phyloP scores from a whole-genome alignment of 1,284 basidiomycete genomes.

The Flammula alnicola region DNA sequence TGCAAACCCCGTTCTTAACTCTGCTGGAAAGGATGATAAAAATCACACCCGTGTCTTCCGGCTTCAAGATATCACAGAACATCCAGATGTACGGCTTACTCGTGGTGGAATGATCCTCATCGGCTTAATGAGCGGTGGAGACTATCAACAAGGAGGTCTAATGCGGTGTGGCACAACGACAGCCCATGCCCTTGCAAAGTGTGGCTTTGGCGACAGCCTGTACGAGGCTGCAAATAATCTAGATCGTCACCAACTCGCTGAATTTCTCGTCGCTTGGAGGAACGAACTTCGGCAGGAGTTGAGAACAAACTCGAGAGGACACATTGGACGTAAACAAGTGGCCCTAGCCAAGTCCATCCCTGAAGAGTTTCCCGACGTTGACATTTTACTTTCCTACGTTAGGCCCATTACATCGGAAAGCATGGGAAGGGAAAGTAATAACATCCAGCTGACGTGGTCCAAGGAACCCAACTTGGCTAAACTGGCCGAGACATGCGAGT shows the following conservation, averaged over 20 bases:
- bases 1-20: conserved; percentile 61
- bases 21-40: conserved; percentile 72
- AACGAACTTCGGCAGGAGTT: conserved; percentile 70
- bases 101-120: conserved; percentile 84
- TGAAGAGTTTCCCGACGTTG: conserved; percentile 65
- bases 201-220: conserved; percentile 74
- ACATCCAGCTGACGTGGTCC: conserved; percentile 36
- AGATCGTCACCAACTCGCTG: conserved; percentile 47
- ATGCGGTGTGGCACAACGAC: conserved; percentile 64
- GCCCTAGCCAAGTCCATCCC: conserved; percentile 66
- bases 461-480: conserved; percentile 74
- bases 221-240: conserved; percentile 62
- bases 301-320: conserved; percentile 66
- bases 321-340: conserved; percentile 62
- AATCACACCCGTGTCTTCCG: conserved; percentile 75
- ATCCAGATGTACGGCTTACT: conserved; percentile 64
- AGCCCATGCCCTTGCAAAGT: conserved; percentile 70
- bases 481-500: conserved; percentile 79
- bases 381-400: conserved; percentile 75
- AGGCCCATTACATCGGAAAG: conserved; percentile 76
- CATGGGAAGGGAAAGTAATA: conserved; percentile 45
- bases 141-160: conserved; percentile 81
- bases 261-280: conserved; percentile 69
- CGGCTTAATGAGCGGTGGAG: conserved; percentile 87
- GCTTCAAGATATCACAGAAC: conserved; percentile 52